These are phyloP conservation scores for Seiridium unicorne DNA, from an alignment of 2,329 filamentous ascomycete species.

Conservation along the genomic window DNA sequence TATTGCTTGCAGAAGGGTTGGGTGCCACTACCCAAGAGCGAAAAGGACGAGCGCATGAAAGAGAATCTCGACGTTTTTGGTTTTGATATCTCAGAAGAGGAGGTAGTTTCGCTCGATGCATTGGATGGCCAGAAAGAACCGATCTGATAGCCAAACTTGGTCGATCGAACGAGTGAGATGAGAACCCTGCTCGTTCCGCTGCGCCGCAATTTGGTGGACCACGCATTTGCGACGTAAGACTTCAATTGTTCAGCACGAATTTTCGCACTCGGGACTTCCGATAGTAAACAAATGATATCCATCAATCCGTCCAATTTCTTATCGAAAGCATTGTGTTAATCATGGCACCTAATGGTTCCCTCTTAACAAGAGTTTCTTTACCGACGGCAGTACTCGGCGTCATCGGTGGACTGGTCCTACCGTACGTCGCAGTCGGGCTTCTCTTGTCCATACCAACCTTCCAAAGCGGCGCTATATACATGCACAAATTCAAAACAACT, in stretches of 20 bases:
- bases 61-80: constrained; percentile 61
- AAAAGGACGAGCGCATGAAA: constrained; percentile 55
- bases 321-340: background rate
- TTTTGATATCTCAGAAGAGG: constrained; percentile 54
- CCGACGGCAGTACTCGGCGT: background rate
- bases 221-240: no score
- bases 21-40: constrained; percentile 68
- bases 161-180: background rate
- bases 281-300: no score
- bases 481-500: background rate
- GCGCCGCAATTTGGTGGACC: background rate
- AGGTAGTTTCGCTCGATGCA: constrained; percentile 53
- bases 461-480: background rate
- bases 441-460: background rate
- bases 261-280: no score
- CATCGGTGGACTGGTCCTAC: background rate
- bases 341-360: background rate
- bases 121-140: constrained; percentile 33
- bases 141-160: background rate
- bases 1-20: constrained; percentile 70
- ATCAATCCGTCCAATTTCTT: no score
- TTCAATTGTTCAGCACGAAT: no score
- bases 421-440: background rate
- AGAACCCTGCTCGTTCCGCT: background rate
- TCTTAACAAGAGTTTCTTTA: background rate